These are phyloP conservation scores for Ogataea saltuana DNA, from an alignment of 805 yeast genomes.

Conservation along the genomic window DNA sequence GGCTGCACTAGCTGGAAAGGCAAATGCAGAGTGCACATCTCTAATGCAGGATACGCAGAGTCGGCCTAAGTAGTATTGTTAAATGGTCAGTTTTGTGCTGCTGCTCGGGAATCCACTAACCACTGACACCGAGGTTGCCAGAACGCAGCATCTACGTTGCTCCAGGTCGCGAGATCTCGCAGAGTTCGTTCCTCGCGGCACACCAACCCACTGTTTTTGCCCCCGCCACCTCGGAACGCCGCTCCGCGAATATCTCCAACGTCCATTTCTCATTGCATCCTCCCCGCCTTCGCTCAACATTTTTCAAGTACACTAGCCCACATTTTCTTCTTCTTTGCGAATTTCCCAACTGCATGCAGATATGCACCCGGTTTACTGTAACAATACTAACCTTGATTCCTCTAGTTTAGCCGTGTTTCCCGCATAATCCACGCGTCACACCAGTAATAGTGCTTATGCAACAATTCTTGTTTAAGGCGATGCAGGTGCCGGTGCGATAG, in stretches of 20 bases:
- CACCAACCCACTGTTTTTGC: no score
- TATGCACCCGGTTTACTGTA: neutral
- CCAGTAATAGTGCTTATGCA: neutral
- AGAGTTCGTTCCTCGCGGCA: no score
- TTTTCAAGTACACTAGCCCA: neutral
- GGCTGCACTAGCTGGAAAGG: no score
- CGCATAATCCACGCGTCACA: neutral
- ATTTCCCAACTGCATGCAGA: neutral
- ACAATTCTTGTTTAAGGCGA: neutral
- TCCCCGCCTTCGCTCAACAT: neutral
- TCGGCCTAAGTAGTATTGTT: no score
- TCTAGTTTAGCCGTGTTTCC: constrained; percentile 4
- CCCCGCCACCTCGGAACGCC: neutral
- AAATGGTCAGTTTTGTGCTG: no score
- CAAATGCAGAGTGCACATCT: no score
- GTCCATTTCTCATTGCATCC: neutral
- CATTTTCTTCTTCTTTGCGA: neutral
- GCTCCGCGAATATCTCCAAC: neutral
- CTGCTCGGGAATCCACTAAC: no score
- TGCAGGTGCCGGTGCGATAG: constrained; percentile 3
- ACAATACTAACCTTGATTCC: neutral
- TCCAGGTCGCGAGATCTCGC: no score
- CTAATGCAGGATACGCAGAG: no score
- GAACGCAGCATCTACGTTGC: no score
- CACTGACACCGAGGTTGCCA: no score